Base-by-base conservation (phyloP, 108 stramenopile genomes). In the Cyclotella sp. region DNA sequence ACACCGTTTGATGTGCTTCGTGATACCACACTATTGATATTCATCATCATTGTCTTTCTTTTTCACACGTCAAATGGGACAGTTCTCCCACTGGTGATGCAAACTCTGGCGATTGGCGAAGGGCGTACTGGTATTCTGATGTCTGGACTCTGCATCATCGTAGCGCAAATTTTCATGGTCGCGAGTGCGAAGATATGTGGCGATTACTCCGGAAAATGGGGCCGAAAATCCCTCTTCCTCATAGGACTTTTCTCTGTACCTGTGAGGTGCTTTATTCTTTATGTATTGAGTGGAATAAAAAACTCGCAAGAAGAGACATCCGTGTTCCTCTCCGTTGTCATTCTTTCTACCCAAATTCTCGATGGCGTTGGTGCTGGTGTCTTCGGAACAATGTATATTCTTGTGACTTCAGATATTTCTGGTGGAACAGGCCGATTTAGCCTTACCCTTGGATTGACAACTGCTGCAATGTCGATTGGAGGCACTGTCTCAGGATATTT, bases 381-480 rank as follows among this genome's bases (percentile, higher is more conserved):
- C 26, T 95, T 95, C 82, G 95, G 95, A 0, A 95, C 95, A 16
- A 92, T 95, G 91, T 95, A 95, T 70, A 91, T 95, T 64, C 82
- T 95, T 45, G 91, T 95, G n/a, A 95, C 95, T 1, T 89, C 87
- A 58, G 95, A 95, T 69, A 89, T 95, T 47, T 84, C 86, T 70
- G 90, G 89, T 49, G 95, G 92, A 51, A 91, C 95, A 12, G 95
- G 95, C 1, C 86, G 95, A 16, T 95, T 95, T 65, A 86, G 87
- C 51, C 69, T 95, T 28, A 91, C 89, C 12, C 68, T 95, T 58
- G 95, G 95, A 34, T 45, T 95, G 9, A 93, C 91, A 6, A 92
- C 91, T 22, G 92, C 92, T 44, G 91, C 91, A 67, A 95, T 95
- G 95, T 89, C 87, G 34, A 93, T 95, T 76, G 95, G 95, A 24